Evolutionary conservation across 2,329 filamentous ascomycete genomes (phyloP), one percentile per base, ranked within the genome.

Genomic region (Aspergillus fumigatus): DNA sequence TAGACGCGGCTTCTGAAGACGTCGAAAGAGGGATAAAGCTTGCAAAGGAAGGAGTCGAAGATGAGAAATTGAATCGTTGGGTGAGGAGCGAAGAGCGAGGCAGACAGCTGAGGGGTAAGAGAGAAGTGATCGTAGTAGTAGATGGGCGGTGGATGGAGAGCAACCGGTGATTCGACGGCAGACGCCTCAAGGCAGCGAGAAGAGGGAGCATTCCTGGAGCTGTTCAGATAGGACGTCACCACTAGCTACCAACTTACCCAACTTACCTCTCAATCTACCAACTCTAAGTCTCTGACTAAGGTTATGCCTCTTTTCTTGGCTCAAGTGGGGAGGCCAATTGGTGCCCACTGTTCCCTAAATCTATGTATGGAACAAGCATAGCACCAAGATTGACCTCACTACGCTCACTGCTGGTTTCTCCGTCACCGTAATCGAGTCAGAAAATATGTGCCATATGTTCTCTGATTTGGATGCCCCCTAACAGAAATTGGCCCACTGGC

Each of bases 131-230:
- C 2, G 26, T 4, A 11, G 10, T 29, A 29, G 43, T 32, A 53
- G 55, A 62, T 61, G 62, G 60, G 60, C 57, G 58, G 59, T 54
- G 59, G 61, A 58, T 54, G 40, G 35, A 57, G 58, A 59, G 35
- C 49, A 57, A 63, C 58, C 50, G 47, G 56, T 57, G 57, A 53
- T 60, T 58, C 58, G 65, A 62, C 51, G 54, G 58, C 50, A 62
- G 58, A 54, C 65, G 59, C 59, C 55, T 66, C 45, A 58, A 62
- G 50, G 53, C 59, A 59, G 54, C 51, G 60, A 57, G 59, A 53
- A 62, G 52, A 61, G 57, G 56, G 57, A 62, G 59, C 67, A 68
- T 65, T 55, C 26, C 25, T 54, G 35, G 38, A 57, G 29, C 51
- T 56, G 50, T 27, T n/a, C n/a, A 35, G 27, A 47, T 23, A 41